These are phyloP conservation scores for Fraxinus anomala DNA, from an alignment of 257 asterid species.

Conservation along the genomic window DNA sequence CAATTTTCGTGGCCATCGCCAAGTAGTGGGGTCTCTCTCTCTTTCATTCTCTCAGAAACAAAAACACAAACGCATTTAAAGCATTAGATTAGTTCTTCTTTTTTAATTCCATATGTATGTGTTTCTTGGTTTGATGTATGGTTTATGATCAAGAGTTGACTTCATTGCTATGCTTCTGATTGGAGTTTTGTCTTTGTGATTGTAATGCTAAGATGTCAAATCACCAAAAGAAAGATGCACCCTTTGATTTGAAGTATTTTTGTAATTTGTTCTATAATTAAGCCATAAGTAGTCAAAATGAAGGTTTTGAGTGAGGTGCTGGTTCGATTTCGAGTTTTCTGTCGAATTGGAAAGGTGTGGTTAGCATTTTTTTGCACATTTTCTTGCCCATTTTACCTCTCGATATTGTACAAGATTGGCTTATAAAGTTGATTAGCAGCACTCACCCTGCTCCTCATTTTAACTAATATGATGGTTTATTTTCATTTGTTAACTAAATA, in stretches of 20 bases:
- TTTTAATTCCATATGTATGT: background rate
- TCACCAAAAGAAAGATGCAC: background rate
- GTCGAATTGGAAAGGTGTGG: background rate
- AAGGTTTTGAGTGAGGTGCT: too few relatives aligned
- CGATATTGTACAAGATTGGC: background rate
- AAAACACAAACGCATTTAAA: background rate
- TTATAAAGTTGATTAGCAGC: too few relatives aligned
- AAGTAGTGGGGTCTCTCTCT: conserved; percentile 75
- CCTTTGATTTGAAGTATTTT: too few relatives aligned
- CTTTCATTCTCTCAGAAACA: conserved; percentile 1
- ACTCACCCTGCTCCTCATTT: too few relatives aligned
- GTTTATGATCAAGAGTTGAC: conserved; percentile 10
- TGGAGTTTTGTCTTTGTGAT: background rate
- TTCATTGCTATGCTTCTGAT: background rate
- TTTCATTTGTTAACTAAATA: background rate
- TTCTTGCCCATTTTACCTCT: background rate
- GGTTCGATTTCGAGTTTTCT: conserved; percentile 3
- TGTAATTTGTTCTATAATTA: background rate
- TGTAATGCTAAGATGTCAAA: background rate
- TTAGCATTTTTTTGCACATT: background rate
- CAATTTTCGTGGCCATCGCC: conserved; percentile 70
- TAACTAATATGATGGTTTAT: background rate
- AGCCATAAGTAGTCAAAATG: background rate
- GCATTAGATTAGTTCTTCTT: background rate
- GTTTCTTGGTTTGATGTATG: background rate